Evolutionary conservation across 768 basidiomycete genomes (phyloP).

Genomic region (Suillus hirtellus): DNA sequence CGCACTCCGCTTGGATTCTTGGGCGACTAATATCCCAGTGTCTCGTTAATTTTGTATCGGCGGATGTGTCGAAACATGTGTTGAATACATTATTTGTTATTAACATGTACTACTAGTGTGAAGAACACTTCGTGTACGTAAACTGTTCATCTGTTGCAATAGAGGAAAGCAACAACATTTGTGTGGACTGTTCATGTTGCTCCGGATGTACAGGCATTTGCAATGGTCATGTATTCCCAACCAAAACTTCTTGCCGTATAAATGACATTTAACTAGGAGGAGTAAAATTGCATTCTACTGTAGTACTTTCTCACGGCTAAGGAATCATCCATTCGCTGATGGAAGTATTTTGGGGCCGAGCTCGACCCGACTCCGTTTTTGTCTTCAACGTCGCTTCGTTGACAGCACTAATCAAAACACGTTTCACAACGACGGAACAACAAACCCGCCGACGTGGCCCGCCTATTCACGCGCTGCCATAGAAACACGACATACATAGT

Average conservation of each 20-base stretch:
- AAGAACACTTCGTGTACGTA: not conserved
- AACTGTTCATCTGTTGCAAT: not conserved
- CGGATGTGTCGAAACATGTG: not conserved
- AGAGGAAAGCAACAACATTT: too few species aligned
- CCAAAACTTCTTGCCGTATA: too few species aligned
- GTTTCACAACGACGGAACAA: conserved; percentile 5
- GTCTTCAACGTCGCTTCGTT: not conserved
- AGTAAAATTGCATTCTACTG: too few species aligned
- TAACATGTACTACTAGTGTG: not conserved
- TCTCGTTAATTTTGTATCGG: not conserved
- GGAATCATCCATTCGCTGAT: too few species aligned
- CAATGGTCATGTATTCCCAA: too few species aligned
- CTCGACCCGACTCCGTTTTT: not conserved
- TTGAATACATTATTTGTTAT: not conserved
- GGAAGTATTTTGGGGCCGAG: not conserved
- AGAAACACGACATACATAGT: not conserved
- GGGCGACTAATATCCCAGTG: not conserved
- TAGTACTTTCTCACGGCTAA: too few species aligned
- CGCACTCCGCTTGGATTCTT: not conserved
- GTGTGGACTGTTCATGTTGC: too few species aligned
- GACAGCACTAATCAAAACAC: not conserved
- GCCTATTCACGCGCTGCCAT: not conserved
- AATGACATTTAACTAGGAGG: too few species aligned
- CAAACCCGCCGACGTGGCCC: conserved; percentile 1
- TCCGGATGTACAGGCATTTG: too few species aligned